Evolutionary conservation across 352 stramenopile species (phyloP).

Genomic region (Pythium brachiatum): DNA sequence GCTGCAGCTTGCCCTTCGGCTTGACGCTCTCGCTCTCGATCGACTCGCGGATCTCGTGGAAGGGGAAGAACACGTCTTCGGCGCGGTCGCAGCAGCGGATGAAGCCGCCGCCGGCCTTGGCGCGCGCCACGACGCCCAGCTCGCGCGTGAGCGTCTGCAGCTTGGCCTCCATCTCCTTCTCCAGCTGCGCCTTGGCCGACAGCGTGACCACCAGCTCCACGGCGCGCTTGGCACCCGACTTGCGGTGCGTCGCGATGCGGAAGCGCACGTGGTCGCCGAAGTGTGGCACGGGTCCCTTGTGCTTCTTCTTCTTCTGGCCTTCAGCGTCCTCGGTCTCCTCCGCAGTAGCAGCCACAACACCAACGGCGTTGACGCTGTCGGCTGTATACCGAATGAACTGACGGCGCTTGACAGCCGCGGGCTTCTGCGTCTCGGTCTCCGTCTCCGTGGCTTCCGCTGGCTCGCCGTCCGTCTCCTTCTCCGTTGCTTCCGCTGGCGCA

Average conservation of each 20-base stretch:
- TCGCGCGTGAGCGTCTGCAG: conserved; percentile 55
- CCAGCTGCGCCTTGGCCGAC: conserved; percentile 59
- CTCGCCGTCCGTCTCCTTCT: conserved; percentile 12
- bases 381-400: conserved; percentile 55
- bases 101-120: conserved; percentile 66
- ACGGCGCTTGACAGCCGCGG: conserved; percentile 17
- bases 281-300: conserved; percentile 31
- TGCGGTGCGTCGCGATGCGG: conserved; percentile 67
- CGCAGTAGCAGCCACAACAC: neutral
- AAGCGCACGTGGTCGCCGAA: conserved; percentile 76
- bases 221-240: conserved; percentile 58
- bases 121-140: conserved; percentile 49
- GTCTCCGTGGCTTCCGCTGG: conserved; percentile 2
- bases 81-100: conserved; percentile 67
- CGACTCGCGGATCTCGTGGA: conserved; percentile 56
- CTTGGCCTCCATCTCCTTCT: conserved; percentile 70
- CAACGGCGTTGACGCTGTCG: conserved; percentile 36
- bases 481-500: neutral
- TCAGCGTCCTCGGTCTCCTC: conserved; percentile 17
- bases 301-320: conserved; percentile 18
- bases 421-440: conserved; percentile 21
- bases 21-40: conserved; percentile 22
- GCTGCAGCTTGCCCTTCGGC: conserved; percentile 21
- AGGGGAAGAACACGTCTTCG: conserved; percentile 71
- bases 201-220: conserved; percentile 59